Evolutionary conservation across 495 filamentous ascomycete species (phyloP).

Genomic region (Xylaria palmicola): DNA sequence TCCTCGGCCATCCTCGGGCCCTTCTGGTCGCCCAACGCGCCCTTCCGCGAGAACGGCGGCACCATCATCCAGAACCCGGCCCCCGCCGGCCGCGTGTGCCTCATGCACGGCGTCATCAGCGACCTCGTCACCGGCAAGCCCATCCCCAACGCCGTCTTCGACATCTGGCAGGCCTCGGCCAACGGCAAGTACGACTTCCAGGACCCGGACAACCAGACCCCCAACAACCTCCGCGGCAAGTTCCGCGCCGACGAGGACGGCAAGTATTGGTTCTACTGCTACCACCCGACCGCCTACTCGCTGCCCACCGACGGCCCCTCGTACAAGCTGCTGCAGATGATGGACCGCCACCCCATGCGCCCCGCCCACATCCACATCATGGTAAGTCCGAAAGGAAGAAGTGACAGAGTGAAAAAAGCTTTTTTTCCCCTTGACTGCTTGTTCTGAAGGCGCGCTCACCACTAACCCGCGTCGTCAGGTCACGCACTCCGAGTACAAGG

Average conservation of each 20-base stretch:
- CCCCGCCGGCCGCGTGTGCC: slow-evolving; percentile 59
- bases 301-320: slow-evolving; percentile 74
- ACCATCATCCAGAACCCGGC: slow-evolving; percentile 68
- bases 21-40: slow-evolving; percentile 84
- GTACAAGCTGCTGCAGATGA: slow-evolving; percentile 62
- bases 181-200: slow-evolving; percentile 92
- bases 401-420: too few relatives aligned
- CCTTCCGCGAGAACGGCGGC: slow-evolving; percentile 69
- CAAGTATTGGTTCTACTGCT: slow-evolving; percentile 77
- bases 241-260: slow-evolving; percentile 75
- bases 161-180: slow-evolving; percentile 83
- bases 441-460: too few relatives aligned
- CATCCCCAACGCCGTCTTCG: slow-evolving; percentile 69
- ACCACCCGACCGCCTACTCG: slow-evolving; percentile 77
- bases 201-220: slow-evolving; percentile 69
- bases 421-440: too few relatives aligned
- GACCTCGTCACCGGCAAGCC: slow-evolving; percentile 72
- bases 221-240: slow-evolving; percentile 83
- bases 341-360: slow-evolving; percentile 81
- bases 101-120: slow-evolving; percentile 73
- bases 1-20: slow-evolving; percentile 82
- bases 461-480: slow-evolving; percentile 35
- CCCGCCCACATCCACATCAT: slow-evolving; percentile 87
- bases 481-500: slow-evolving; percentile 54
- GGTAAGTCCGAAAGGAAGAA: too few relatives aligned